These are phyloP conservation scores for Candida ovalis DNA, from an alignment of 805 yeast species.

Conservation along the genomic window DNA sequence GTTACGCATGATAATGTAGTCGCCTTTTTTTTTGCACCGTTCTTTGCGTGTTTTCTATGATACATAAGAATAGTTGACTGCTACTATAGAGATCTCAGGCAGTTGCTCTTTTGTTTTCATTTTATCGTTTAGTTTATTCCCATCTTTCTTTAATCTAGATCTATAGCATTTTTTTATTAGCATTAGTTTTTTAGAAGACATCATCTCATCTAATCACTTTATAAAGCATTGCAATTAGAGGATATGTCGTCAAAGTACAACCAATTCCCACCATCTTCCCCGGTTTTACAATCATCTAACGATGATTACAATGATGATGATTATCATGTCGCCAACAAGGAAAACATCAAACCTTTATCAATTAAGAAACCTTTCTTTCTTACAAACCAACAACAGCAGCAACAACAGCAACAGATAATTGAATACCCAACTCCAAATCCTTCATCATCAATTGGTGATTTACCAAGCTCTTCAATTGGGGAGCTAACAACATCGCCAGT, in stretches of 20 bases:
- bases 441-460: slow-evolving; percentile 47
- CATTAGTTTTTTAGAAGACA: too few species aligned
- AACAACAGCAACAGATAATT: slow-evolving; percentile 3
- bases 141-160: too few species aligned
- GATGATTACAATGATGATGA: slow-evolving; percentile 8
- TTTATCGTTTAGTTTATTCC: too few species aligned
- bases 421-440: slow-evolving; percentile 73
- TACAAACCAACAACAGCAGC: not conserved
- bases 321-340: not conserved
- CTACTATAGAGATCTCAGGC: too few species aligned
- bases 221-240: too few species aligned
- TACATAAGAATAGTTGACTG: too few species aligned
- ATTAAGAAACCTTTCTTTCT: not conserved
- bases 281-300: slow-evolving; percentile 17
- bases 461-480: slow-evolving; percentile 16
- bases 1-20: too few species aligned
- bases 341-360: not conserved
- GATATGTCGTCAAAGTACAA: slow-evolving; percentile 6
- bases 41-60: too few species aligned
- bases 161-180: too few species aligned
- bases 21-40: too few species aligned
- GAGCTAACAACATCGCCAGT: slow-evolving; percentile 2
- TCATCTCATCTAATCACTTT: too few species aligned
- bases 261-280: slow-evolving; percentile 35
- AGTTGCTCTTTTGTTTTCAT: too few species aligned